Evolutionary conservation across 768 basidiomycete species (phyloP).

Genomic region (Tricholomella constricta): DNA sequence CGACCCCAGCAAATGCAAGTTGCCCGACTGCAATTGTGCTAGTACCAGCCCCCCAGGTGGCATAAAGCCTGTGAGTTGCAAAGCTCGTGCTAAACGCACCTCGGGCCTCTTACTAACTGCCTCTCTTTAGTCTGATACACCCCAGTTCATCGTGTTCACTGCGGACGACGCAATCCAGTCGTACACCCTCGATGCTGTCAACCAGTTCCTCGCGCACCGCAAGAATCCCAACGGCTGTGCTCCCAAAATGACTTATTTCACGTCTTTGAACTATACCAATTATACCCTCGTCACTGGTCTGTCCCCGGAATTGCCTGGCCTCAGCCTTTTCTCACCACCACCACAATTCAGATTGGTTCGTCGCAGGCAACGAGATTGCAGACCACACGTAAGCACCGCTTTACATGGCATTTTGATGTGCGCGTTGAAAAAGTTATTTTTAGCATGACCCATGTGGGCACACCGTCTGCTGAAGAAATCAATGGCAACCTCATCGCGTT

Average conservation of each 20-base stretch:
- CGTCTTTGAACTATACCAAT: conserved; percentile 72
- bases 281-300: conserved; percentile 67
- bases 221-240: conserved; percentile 76
- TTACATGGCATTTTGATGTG: background rate
- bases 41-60: conserved; percentile 75
- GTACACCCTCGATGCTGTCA: conserved; percentile 73
- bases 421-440: background rate
- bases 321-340: conserved; percentile 1
- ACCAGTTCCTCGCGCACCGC: conserved; percentile 74
- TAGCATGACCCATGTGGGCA: conserved; percentile 79
- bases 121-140: conserved; percentile 50
- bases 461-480: conserved; percentile 63
- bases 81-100: background rate
- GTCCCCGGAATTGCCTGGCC: conserved; percentile 6
- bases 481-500: conserved; percentile 79
- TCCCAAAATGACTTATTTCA: conserved; percentile 79
- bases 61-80: conserved; percentile 54
- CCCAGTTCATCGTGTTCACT: conserved; percentile 72
- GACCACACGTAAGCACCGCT: conserved; percentile 66
- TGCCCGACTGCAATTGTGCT: conserved; percentile 74
- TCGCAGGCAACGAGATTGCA: conserved; percentile 82
- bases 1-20: conserved; percentile 61
- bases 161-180: conserved; percentile 79
- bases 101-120: background rate
- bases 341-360: conserved; percentile 75